Conservation (phyloP, 169 alveolate species). For the Eimeria necatrix region DNA sequence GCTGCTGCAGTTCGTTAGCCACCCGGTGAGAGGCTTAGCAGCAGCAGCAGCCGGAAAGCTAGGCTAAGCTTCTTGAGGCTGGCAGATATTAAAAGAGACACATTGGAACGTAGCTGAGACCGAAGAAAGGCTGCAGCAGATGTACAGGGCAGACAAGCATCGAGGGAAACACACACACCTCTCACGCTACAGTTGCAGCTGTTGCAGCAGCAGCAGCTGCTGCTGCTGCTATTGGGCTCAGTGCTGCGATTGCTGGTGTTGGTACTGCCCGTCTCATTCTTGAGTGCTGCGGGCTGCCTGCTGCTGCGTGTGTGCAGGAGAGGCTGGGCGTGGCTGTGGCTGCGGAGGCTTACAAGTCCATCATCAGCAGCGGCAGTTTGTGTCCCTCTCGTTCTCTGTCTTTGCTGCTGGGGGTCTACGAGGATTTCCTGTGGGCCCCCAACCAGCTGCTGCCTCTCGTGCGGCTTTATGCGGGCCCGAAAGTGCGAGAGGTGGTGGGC, state of each 20-base stretch:
- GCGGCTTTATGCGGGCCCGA: slow-evolving; percentile 32
- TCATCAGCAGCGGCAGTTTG: slow-evolving; percentile 64
- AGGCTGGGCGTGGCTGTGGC: neutral
- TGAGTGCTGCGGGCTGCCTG: too few relatives aligned
- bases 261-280: too few relatives aligned
- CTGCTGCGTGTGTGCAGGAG: neutral
- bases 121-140: too few relatives aligned
- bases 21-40: neutral
- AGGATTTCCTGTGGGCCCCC: slow-evolving; percentile 43
- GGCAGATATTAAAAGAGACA: too few relatives aligned
- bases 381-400: slow-evolving; percentile 77
- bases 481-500: slow-evolving; percentile 59
- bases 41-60: neutral
- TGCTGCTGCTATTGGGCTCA: too few relatives aligned
- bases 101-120: too few relatives aligned
- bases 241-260: too few relatives aligned
- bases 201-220: too few relatives aligned
- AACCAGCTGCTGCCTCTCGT: slow-evolving; percentile 79
- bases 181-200: too few relatives aligned
- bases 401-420: slow-evolving; percentile 60
- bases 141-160: too few relatives aligned
- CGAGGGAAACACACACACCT: too few relatives aligned
- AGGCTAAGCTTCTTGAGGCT: neutral
- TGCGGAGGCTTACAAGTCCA: neutral
- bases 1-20: slow-evolving; percentile 52